Evolutionary conservation across 257 asterid species (phyloP).

Genomic region (Ehretia macrophylla): DNA sequence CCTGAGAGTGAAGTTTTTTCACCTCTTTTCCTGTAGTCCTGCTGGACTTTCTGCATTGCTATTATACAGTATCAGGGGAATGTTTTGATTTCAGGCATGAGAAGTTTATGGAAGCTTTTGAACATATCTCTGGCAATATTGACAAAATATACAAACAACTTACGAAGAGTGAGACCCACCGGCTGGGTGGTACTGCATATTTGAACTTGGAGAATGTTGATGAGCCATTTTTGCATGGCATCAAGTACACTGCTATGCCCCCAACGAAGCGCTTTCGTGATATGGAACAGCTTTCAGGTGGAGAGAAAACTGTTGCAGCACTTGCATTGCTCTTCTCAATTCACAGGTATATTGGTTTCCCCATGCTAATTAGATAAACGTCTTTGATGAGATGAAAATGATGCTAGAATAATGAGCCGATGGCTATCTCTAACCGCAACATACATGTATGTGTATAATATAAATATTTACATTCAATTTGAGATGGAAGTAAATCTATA

Average conservation of each 20-base stretch:
- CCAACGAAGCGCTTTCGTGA: constrained; percentile 95
- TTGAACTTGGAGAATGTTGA: constrained; percentile 90
- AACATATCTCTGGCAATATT: constrained; percentile 74
- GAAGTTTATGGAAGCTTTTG: constrained; percentile 84
- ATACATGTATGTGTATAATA: too few species aligned
- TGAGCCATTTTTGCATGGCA: constrained; percentile 91
- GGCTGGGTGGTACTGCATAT: constrained; percentile 93
- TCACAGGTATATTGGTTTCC: constrained; percentile 57
- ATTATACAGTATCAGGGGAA: not conserved
- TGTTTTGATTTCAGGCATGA: constrained; percentile 54
- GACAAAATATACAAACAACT: constrained; percentile 93
- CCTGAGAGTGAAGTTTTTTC: not conserved
- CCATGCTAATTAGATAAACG: not conserved
- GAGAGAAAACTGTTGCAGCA: constrained; percentile 99
- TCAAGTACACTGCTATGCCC: constrained; percentile 96
- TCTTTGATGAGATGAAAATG: not conserved
- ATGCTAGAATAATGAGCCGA: too few species aligned
- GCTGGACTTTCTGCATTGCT: not conserved
- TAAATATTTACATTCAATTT: not conserved
- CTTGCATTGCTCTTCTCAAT: constrained; percentile 93
- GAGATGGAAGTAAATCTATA: not conserved
- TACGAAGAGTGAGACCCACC: constrained; percentile 83
- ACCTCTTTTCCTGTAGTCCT: not conserved
- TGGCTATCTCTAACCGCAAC: too few species aligned
- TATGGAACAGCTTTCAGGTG: constrained; percentile 95